phyloP scores from a whole-genome alignment of 140 eudicot genomes.

The Cichorium intybus region DNA sequence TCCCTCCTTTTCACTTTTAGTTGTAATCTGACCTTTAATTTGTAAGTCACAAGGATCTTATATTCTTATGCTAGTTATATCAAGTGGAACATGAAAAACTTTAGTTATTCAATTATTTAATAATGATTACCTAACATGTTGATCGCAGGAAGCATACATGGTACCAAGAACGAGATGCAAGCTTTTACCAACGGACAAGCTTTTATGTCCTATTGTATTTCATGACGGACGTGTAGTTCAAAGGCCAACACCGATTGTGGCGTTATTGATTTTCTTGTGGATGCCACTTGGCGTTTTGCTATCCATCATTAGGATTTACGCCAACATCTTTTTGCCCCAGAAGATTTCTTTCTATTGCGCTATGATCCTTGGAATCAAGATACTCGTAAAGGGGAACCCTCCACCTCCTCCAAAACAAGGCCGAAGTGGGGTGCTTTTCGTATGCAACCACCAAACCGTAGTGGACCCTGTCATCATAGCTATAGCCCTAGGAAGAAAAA shows the following conservation, averaged over 20 bases:
- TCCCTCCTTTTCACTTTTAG: too few species aligned
- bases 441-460: constrained; percentile 59
- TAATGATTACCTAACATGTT: background rate
- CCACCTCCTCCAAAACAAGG: constrained; percentile 46
- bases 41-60: too few species aligned
- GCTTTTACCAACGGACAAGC: constrained; percentile 47
- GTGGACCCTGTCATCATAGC: constrained; percentile 50
- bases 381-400: constrained; percentile 48
- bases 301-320: constrained; percentile 40
- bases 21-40: too few species aligned
- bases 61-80: background rate
- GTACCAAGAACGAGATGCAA: constrained; percentile 40
- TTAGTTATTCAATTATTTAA: background rate
- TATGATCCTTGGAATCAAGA: constrained; percentile 40
- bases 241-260: constrained; percentile 47
- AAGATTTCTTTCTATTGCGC: constrained; percentile 36
- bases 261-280: constrained; percentile 50
- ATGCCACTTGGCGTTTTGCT: constrained; percentile 49
- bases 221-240: constrained; percentile 61
- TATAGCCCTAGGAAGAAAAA: constrained; percentile 52
- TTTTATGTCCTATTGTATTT: constrained; percentile 43
- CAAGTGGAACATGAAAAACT: too few species aligned
- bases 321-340: constrained; percentile 38
- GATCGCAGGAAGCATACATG: constrained; percentile 52
- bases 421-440: constrained; percentile 49